Evolutionary conservation across 2,329 filamentous ascomycete genomes (phyloP), one percentile per base, ranked within the genome.

Genomic region (Hypoxylon sp.): DNA sequence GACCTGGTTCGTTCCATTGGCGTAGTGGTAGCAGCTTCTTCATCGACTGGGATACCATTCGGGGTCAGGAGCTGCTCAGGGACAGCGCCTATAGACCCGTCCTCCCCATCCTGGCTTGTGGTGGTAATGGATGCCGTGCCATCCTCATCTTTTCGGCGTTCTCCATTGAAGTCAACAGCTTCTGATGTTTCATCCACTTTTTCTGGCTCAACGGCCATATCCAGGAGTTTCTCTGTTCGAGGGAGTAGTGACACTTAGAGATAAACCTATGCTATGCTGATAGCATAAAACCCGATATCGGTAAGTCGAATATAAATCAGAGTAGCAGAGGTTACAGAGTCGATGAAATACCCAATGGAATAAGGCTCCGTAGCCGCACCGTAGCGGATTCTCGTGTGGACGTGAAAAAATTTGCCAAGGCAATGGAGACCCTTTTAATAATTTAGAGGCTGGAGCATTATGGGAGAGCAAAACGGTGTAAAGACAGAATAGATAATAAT

Each of bases 41-140:
- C 71, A 24, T 72, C 71, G 12, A 44, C 48, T 22, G 45, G 61
- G 24, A 64, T 54, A 51, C 69, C 56, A 33, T 65, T 54, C 3
- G 60, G 36, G 3, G 70, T 63, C 20, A 68, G 56, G 2, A 56
- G 36, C 12, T 61, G 62, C 7, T 66, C 65, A 30, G 67, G 67
- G 18, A 63, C 42, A 6, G 50, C 24, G 8, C 65, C 62, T 65
- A 65, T 40, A 9, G 64, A 64, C 33, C 18, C 40, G 9, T 60
- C 49, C 22, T 68, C 66, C 52, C 24, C 51, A 16, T 55, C 63
- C 40, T 30, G 52, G 48, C 44, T 62, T 14, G 54, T 49, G 12
- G 52, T 56, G 30, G 49, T 46, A 14, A 63, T 63, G 8, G 64
- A 69, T 16, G 24, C 55, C n/a, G 62, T 26, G 51, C 22, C 24